Percentiles rank a stretch among this genome's conserved stretches.
phyloP scores from a whole-genome alignment of 2,329 filamentous ascomycete species.

The Ceratocystis destructans region DNA sequence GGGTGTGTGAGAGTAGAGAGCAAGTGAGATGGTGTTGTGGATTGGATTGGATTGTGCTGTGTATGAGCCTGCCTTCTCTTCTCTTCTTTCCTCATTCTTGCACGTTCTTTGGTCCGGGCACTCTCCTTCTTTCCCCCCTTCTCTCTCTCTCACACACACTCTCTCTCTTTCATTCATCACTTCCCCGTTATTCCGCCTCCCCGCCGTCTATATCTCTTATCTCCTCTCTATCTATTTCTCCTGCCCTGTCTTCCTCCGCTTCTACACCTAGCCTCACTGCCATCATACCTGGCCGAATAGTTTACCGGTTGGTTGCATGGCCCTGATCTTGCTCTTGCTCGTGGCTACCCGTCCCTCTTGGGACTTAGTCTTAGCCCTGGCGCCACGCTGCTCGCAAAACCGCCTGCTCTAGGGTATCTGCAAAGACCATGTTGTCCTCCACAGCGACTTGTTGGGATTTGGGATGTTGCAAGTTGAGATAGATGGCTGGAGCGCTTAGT shows the following conservation, averaged over 20 bases:
- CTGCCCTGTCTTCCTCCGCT: background rate
- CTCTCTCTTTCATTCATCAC: background rate
- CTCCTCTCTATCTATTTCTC: background rate
- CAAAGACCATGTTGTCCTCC: slow-evolving; percentile 1
- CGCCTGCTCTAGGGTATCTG: background rate
- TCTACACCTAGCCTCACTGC: background rate
- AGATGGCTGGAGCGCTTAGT: background rate
- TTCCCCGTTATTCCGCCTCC: background rate
- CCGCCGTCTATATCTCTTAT: background rate
- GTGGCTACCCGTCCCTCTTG: background rate
- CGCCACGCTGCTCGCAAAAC: background rate
- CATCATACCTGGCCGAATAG: background rate
- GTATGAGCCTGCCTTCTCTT: background rate
- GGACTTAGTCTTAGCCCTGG: background rate
- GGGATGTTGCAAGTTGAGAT: background rate
- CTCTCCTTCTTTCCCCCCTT: background rate
- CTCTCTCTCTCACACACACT: no score
- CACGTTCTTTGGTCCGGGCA: background rate
- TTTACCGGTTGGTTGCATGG: background rate
- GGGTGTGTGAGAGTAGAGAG: background rate
- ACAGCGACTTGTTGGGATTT: background rate
- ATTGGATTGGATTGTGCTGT: background rate
- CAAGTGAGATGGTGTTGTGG: no score
- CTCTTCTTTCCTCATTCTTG: background rate
- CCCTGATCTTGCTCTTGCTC: background rate